phyloP scores from a whole-genome alignment of 495 filamentous ascomycete genomes.

The Tuber calosporum region DNA sequence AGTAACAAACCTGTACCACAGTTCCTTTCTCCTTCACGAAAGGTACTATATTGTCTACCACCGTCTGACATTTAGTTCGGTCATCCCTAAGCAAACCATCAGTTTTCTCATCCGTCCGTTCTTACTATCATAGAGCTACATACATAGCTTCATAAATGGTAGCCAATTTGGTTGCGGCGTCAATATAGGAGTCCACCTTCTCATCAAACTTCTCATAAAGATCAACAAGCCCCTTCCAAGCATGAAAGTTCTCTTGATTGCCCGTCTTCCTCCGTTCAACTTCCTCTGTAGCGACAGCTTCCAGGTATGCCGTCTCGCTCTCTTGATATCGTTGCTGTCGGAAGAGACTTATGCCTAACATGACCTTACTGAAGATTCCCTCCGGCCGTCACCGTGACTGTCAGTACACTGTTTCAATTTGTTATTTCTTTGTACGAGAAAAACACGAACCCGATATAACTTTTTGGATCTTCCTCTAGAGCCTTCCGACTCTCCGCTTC shows the following conservation, averaged over 20 bases:
- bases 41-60: conserved; percentile 70
- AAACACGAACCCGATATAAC: conserved; percentile 63
- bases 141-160: conserved; percentile 62
- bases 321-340: conserved; percentile 62
- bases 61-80: conserved; percentile 64
- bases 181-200: conserved; percentile 66
- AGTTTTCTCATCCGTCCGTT: not conserved
- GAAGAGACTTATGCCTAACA: conserved; percentile 72
- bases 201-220: conserved; percentile 67
- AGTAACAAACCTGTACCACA: conserved; percentile 25
- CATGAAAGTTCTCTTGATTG: conserved; percentile 47
- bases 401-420: not conserved
- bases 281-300: conserved; percentile 56
- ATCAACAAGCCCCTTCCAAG: conserved; percentile 85
- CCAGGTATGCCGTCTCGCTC: conserved; percentile 66
- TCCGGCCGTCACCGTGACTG: not conserved
- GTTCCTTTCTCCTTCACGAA: conserved; percentile 65
- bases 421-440: not conserved
- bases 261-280: conserved; percentile 50
- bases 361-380: conserved; percentile 56
- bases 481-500: conserved; percentile 59
- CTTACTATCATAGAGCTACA: conserved; percentile 30
- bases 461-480: conserved; percentile 64
- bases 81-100: conserved; percentile 49
- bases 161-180: conserved; percentile 64